Conservation (phyloP, 225 moss, liverwort and hornwort genomes). For the Marchantia paleacea region DNA sequence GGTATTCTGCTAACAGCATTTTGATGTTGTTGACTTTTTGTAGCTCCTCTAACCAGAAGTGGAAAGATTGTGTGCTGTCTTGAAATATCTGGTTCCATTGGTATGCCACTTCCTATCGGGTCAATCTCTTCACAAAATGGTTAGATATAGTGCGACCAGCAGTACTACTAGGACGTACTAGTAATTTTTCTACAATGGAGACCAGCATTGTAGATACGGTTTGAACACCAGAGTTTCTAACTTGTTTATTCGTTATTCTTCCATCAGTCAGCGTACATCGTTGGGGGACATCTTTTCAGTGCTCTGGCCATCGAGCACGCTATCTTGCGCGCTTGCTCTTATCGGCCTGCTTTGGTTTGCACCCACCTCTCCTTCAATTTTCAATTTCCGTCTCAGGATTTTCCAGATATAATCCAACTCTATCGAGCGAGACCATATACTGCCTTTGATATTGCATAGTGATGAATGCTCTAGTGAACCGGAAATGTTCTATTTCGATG, state of each 20-base stretch:
- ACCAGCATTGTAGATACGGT: neutral
- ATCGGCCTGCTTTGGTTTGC: slow-evolving; percentile 80
- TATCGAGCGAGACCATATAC: too few species aligned
- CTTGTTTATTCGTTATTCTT: neutral
- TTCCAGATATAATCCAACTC: too few species aligned
- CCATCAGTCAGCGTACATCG: slow-evolving; percentile 68
- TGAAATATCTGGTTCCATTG: too few species aligned
- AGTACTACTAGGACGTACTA: too few species aligned
- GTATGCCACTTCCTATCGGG: too few species aligned
- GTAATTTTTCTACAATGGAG: neutral
- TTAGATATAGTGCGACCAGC: too few species aligned
- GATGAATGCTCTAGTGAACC: too few species aligned
- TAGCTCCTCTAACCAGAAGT: too few species aligned
- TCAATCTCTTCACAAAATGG: too few species aligned
- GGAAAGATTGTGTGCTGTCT: too few species aligned
- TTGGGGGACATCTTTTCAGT: slow-evolving; percentile 70
- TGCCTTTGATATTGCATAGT: too few species aligned
- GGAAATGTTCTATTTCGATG: too few species aligned
- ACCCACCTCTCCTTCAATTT: neutral
- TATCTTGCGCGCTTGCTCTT: slow-evolving; percentile 70
- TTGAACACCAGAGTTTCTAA: neutral
- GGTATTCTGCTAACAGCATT: slow-evolving; percentile 28
- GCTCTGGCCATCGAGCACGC: slow-evolving; percentile 84
- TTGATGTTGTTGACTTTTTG: neutral
- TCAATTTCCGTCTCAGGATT: neutral